Percentiles rank a stretch among this genome's conserved stretches.
phyloP scores from a whole-genome alignment of 2,329 filamentous ascomycete genomes.

The Mycosphaerella arachidis region DNA sequence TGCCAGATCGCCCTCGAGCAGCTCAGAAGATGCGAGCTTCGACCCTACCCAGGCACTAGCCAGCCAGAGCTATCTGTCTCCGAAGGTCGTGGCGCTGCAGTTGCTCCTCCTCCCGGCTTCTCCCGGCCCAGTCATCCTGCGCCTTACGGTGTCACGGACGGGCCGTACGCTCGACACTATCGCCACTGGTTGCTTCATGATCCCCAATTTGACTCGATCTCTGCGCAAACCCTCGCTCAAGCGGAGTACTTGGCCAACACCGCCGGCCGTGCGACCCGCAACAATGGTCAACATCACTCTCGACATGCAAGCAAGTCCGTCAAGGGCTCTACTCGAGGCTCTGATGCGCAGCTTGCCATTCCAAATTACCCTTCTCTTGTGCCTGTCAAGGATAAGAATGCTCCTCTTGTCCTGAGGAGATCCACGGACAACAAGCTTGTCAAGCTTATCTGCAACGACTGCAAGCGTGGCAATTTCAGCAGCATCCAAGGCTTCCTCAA shows the following conservation, averaged over 20 bases:
- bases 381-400: slow-evolving; percentile 62
- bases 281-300: slow-evolving; percentile 59
- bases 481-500: slow-evolving; percentile 99
- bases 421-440: slow-evolving; percentile 77
- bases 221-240: slow-evolving; percentile 24
- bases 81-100: slow-evolving; percentile 67
- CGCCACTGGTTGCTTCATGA: slow-evolving; percentile 92
- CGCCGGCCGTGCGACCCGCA: slow-evolving; percentile 76
- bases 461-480: slow-evolving; percentile 83
- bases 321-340: slow-evolving; percentile 59
- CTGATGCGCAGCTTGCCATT: slow-evolving; percentile 42
- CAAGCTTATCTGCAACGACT: slow-evolving; percentile 83
- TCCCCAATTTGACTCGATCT: slow-evolving; percentile 66
- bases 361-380: slow-evolving; percentile 69
- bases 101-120: slow-evolving; percentile 59
- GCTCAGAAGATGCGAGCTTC: slow-evolving; percentile 83
- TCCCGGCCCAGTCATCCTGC: slow-evolving; percentile 71
- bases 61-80: slow-evolving; percentile 66
- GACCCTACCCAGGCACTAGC: slow-evolving; percentile 75
- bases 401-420: slow-evolving; percentile 79
- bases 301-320: slow-evolving; percentile 47
- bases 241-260: slow-evolving; percentile 19
- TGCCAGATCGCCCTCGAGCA: slow-evolving; percentile 92
- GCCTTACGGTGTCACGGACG: slow-evolving; percentile 85
- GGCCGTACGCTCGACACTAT: slow-evolving; percentile 91